phyloP scores from a whole-genome alignment of 208 protist species.

The Trypanosoma lewisi region DNA sequence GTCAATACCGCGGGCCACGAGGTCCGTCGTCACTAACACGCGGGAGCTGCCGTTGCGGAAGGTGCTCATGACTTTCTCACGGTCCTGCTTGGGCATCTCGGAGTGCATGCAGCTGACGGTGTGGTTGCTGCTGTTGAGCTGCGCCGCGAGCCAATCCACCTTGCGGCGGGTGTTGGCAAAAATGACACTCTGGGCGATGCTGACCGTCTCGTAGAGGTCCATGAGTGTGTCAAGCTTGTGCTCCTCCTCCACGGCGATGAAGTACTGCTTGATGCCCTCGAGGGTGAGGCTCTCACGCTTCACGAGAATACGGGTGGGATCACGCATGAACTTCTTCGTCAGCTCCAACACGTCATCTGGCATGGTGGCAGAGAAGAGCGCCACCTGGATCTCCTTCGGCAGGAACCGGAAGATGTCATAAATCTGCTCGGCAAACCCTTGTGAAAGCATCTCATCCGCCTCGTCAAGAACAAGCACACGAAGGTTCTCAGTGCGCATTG shows the following conservation, averaged over 20 bases:
- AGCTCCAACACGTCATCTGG: slow-evolving; percentile 98
- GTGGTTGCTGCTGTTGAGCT: slow-evolving; percentile 90
- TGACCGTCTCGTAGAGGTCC: slow-evolving; percentile 92
- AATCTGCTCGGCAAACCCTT: slow-evolving; percentile 98
- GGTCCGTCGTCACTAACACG: slow-evolving; percentile 99
- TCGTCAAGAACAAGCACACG: slow-evolving; percentile 98
- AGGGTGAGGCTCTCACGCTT: slow-evolving; percentile 99
- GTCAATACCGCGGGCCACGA: slow-evolving; percentile 99
- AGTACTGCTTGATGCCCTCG: slow-evolving; percentile 99
- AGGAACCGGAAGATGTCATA: slow-evolving; percentile 98
- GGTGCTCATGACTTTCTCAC: slow-evolving; percentile 98
- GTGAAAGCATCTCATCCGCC: slow-evolving; percentile 98
- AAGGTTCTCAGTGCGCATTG: slow-evolving; percentile 82
- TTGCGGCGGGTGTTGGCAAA: slow-evolving; percentile 99
- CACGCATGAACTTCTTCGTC: slow-evolving; percentile 98
- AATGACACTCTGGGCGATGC: slow-evolving; percentile 96
- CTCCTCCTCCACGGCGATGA: slow-evolving; percentile 95
- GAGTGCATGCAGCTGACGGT: slow-evolving; percentile 97
- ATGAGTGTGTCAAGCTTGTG: slow-evolving; percentile 99
- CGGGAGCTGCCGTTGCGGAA: slow-evolving; percentile 96
- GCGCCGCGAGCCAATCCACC: slow-evolving; percentile 96
- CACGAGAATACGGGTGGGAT: slow-evolving; percentile 98
- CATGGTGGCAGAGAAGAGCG: slow-evolving; percentile 98
- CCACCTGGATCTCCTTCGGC: slow-evolving; percentile 96
- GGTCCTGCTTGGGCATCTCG: slow-evolving; percentile 97